Percentiles rank a stretch among this genome's conserved stretches.
Evolutionary conservation across 1,284 basidiomycete species (phyloP).

Genomic region (Rhizopogon hawkerae): DNA sequence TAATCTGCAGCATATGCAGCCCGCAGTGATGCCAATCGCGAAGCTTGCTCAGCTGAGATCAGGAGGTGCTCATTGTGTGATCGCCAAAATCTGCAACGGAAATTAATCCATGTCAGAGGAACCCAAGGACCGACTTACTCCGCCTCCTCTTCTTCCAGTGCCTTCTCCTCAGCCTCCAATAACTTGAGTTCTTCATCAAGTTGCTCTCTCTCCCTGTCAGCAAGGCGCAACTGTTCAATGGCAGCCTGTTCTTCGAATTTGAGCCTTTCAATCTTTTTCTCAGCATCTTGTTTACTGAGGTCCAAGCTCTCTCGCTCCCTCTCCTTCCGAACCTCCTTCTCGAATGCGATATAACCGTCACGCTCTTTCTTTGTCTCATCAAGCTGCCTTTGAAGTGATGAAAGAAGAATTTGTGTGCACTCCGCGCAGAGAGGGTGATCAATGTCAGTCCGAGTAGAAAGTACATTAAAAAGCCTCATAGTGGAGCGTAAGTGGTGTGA

Average conservation of each 20-base stretch:
- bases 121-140: slow-evolving; percentile 45
- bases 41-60: slow-evolving; percentile 54
- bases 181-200: slow-evolving; percentile 66
- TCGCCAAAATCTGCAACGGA: slow-evolving; percentile 70
- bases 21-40: slow-evolving; percentile 62
- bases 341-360: slow-evolving; percentile 89
- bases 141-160: slow-evolving; percentile 67
- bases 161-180: slow-evolving; percentile 70
- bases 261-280: slow-evolving; percentile 64
- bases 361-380: slow-evolving; percentile 88
- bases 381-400: slow-evolving; percentile 71
- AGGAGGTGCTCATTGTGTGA: slow-evolving; percentile 66
- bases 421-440: slow-evolving; percentile 95
- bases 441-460: slow-evolving; percentile 75
- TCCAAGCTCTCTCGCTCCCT: slow-evolving; percentile 58
- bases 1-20: slow-evolving; percentile 73
- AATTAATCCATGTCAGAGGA: slow-evolving; percentile 8
- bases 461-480: slow-evolving; percentile 66
- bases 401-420: slow-evolving; percentile 80
- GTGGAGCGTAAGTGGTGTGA: slow-evolving; percentile 73
- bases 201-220: slow-evolving; percentile 66
- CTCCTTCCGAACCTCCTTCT: slow-evolving; percentile 75
- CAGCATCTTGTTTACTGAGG: slow-evolving; percentile 52
- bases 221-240: slow-evolving; percentile 65
- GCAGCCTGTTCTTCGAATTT: slow-evolving; percentile 67